These are phyloP conservation scores for Porosira glacialis DNA, from an alignment of 352 stramenopile species.

Conservation along the genomic window DNA sequence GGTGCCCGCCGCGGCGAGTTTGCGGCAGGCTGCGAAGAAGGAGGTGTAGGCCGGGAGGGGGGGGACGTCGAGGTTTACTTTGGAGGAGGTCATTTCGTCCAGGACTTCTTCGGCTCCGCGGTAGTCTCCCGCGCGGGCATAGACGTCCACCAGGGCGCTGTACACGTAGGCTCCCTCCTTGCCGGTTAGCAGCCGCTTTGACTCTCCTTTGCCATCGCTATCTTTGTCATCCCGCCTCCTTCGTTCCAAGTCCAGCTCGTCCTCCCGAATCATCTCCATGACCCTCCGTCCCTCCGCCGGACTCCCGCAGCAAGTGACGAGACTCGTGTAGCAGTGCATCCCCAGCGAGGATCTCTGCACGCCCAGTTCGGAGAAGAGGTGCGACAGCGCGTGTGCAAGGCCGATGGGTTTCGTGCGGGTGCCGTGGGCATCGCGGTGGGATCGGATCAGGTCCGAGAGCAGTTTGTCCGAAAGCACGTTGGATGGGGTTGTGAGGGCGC, in stretches of 20 bases:
- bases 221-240: too few species aligned
- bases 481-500: too few species aligned
- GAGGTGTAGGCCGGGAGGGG: slow-evolving; percentile 76
- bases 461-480: slow-evolving; percentile 54
- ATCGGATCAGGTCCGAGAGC: slow-evolving; percentile 65
- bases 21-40: slow-evolving; percentile 74
- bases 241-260: too few species aligned
- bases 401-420: slow-evolving; percentile 68
- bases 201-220: too few species aligned
- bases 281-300: slow-evolving; percentile 69
- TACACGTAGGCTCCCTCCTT: too few species aligned
- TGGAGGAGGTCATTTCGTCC: slow-evolving; percentile 81
- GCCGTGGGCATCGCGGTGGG: slow-evolving; percentile 69
- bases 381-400: slow-evolving; percentile 53
- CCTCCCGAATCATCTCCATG: slow-evolving; percentile 68
- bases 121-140: slow-evolving; percentile 72
- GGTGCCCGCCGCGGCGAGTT: slow-evolving; percentile 60
- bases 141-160: slow-evolving; percentile 77
- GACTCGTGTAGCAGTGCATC: too few species aligned
- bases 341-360: too few species aligned
- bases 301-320: slow-evolving; percentile 68
- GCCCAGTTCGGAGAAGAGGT: slow-evolving; percentile 56
- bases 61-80: too few species aligned
- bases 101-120: slow-evolving; percentile 65
- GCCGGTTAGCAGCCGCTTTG: too few species aligned